Evolutionary conservation across 352 stramenopile genomes (phyloP), one percentile per base, ranked within the genome.

Genomic region (Nothophytophthora sp.): DNA sequence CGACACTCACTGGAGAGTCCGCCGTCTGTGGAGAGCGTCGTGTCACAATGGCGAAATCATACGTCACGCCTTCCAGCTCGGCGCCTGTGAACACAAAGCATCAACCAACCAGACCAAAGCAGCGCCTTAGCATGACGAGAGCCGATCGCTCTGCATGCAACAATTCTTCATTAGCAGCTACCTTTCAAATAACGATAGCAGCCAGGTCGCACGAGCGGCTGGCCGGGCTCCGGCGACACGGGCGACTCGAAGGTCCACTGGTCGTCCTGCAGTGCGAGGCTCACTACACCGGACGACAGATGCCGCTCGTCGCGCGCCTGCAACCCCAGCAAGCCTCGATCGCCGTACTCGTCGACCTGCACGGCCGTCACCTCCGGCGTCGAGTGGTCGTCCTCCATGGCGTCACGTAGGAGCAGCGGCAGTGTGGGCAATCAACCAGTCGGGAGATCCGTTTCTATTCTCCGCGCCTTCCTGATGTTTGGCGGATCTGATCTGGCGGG

Each of bases 41-140:
- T 12, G 82, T 92, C 28, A 92, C 77, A 37, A 92, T 76, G 10
- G 82, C 79, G 63, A 90, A 92, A 51, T 92, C 82, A 49, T 90
- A 90, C 11, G 54, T 55, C 28, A 52, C 50, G 15, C 64, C 64
- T 0, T 88, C 62, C 29, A 90, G 39, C 33, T 90, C 75, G n/a
- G n/a, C n/a, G n/a, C n/a, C n/a, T n/a, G n/a, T n/a, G n/a, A n/a
- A n/a, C n/a, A n/a, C n/a, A n/a, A n/a, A n/a, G n/a, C n/a, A n/a
- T n/a, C n/a, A n/a, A n/a, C n/a, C n/a, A n/a, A n/a, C n/a, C n/a
- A n/a, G n/a, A n/a, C n/a, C n/a, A n/a, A n/a, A n/a, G n/a, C n/a
- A n/a, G n/a, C n/a, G n/a, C n/a, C n/a, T n/a, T n/a, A n/a, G n/a
- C n/a, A n/a, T n/a, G n/a, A n/a, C n/a, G n/a, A n/a, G n/a, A n/a